phyloP scores from a whole-genome alignment of 352 stramenopile species.

The Pythium chondricola region DNA sequence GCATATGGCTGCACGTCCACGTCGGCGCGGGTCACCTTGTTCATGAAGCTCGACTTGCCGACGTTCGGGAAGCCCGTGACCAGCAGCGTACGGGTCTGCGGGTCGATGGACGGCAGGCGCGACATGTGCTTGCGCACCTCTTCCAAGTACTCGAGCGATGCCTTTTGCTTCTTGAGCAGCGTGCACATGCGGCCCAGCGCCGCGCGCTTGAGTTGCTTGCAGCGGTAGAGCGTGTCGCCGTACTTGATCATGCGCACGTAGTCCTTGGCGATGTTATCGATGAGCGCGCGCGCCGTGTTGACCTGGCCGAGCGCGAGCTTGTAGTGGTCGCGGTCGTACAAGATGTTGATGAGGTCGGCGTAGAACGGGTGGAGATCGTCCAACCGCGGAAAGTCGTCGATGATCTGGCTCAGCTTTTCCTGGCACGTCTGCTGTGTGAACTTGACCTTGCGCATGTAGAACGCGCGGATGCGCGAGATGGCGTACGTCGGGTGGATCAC shows the following conservation, averaged over 20 bases:
- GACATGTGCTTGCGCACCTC: conserved; percentile 98
- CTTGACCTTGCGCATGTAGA: conserved; percentile 99
- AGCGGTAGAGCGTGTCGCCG: conserved; percentile 98
- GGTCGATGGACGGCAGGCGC: conserved; percentile 97
- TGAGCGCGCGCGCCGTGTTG: conserved; percentile 97
- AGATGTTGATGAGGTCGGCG: conserved; percentile 99
- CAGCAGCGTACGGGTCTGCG: conserved; percentile 97
- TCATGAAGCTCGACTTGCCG: conserved; percentile 99
- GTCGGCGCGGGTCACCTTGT: conserved; percentile 99
- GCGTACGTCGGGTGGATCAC: conserved; percentile 97
- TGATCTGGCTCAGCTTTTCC: conserved; percentile 96
- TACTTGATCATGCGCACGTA: conserved; percentile 99
- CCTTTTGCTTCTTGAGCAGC: conserved; percentile 98
- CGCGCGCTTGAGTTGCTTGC: conserved; percentile 99
- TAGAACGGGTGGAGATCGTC: conserved; percentile 99
- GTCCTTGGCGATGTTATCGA: conserved; percentile 97
- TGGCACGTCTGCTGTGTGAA: conserved; percentile 99
- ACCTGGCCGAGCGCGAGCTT: conserved; percentile 99
- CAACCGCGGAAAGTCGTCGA: conserved; percentile 98
- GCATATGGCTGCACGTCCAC: conserved; percentile 99
- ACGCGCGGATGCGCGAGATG: conserved; percentile 95
- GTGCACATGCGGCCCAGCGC: conserved; percentile 99
- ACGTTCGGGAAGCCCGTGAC: conserved; percentile 99
- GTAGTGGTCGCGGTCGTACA: conserved; percentile 99
- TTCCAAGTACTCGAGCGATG: conserved; percentile 96